These are phyloP conservation scores for Colletotrichum higginsianum DNA, from an alignment of 2,329 filamentous ascomycete genomes.

Conservation along the genomic window DNA sequence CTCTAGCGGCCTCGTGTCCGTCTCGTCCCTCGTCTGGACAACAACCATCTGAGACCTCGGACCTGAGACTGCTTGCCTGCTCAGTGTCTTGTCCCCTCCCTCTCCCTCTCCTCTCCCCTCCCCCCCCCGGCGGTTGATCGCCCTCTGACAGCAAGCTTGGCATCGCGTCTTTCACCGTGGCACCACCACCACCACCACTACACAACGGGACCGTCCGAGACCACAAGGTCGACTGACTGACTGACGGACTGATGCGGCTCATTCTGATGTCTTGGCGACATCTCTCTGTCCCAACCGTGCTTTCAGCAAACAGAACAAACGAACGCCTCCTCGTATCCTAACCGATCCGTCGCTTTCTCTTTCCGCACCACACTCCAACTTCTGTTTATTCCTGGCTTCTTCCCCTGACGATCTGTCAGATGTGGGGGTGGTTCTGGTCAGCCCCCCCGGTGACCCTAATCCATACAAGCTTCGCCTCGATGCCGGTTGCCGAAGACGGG, in stretches of 20 bases:
- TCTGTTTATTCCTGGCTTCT: neutral
- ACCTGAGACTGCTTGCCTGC: slow-evolving; percentile 5
- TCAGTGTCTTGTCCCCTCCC: too few relatives aligned
- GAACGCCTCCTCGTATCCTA: neutral
- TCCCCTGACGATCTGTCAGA: slow-evolving; percentile 8
- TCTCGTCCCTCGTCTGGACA: too few relatives aligned
- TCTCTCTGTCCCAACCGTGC: neutral
- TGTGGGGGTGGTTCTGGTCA: neutral
- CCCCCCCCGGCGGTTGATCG: slow-evolving; percentile 15
- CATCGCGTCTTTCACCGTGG: slow-evolving; percentile 9
- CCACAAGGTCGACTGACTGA: neutral
- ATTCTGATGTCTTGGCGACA: slow-evolving; percentile 1
- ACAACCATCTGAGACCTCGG: neutral
- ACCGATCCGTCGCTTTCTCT: neutral
- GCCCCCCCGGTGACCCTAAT: neutral
- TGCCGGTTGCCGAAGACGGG: slow-evolving; percentile 10
- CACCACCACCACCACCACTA: neutral
- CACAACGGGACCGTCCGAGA: slow-evolving; percentile 10
- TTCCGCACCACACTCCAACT: neutral
- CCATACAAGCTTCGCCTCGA: neutral
- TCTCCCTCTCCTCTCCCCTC: too few relatives aligned
- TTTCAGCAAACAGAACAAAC: neutral
- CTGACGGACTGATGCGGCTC: neutral
- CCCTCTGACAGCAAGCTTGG: slow-evolving; percentile 21
- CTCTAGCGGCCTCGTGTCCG: neutral